Conservation (phyloP, 345 rosid genomes). For the Camelina sativa region DNA sequence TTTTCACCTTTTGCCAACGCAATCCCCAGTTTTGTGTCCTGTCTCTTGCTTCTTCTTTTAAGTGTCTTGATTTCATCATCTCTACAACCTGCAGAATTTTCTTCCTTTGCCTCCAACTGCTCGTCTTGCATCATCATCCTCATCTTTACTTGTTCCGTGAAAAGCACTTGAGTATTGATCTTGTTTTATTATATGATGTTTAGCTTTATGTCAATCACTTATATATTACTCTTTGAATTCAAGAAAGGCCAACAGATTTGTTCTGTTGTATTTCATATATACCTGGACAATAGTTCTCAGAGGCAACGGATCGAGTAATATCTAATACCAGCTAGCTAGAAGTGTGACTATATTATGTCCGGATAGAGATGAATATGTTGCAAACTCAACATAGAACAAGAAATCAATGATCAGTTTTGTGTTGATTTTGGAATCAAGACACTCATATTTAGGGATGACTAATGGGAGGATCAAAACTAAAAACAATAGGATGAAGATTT, state of each 20-base stretch:
- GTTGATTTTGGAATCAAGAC: no score
- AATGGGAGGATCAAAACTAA: no score
- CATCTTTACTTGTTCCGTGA: conserved; percentile 85
- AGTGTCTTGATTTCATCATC: conserved; percentile 56
- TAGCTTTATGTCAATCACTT: conserved; percentile 6
- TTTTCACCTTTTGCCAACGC: conserved; percentile 63
- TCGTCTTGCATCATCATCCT: conserved; percentile 66
- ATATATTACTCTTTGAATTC: neutral
- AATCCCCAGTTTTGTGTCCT: conserved; percentile 48
- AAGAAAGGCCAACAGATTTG: conserved; percentile 1
- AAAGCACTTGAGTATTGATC: conserved; percentile 60
- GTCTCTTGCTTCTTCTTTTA: no score
- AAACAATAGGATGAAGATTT: no score
- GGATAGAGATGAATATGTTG: no score
- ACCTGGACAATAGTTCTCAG: conserved; percentile 87
- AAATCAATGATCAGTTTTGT: no score
- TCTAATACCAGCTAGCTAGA: no score
- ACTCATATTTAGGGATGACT: no score
- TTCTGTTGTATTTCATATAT: conserved; percentile 10
- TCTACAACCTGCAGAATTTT: conserved; percentile 50
- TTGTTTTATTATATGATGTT: conserved; percentile 3
- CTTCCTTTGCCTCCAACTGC: conserved; percentile 47
- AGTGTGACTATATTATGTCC: no score
- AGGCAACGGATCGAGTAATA: conserved; percentile 89
- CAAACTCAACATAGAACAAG: no score